A percentile compares a stretch with the other conserved stretches of the same genome.
These are phyloP conservation scores for Inga laurina DNA, from an alignment of 306 rosid species.

Conservation along the genomic window DNA sequence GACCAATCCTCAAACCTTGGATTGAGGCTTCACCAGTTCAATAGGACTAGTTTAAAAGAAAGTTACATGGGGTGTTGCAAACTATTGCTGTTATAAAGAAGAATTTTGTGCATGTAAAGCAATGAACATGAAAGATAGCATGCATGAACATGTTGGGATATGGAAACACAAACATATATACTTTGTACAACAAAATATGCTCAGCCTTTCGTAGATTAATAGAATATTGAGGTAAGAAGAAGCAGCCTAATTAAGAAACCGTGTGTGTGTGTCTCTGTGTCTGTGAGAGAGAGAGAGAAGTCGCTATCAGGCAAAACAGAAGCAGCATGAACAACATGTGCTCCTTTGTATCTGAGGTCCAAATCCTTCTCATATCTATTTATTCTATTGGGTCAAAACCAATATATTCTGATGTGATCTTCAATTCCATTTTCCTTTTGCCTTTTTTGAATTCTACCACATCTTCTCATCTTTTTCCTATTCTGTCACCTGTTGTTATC, in stretches of 20 bases:
- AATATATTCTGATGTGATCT: conserved; percentile 26
- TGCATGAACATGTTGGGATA: not conserved
- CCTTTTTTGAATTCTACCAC: not conserved
- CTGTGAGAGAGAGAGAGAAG: not conserved
- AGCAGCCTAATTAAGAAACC: not conserved
- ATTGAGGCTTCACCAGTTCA: not conserved
- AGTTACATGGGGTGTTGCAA: not conserved
- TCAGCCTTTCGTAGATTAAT: not conserved
- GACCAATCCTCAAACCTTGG: not conserved
- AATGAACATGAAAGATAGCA: not conserved
- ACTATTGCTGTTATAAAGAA: not conserved
- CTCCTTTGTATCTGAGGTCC: not conserved
- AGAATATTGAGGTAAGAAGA: not conserved
- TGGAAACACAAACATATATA: not conserved
- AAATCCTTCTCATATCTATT: not conserved
- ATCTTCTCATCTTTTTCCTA: not conserved
- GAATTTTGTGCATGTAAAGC: not conserved
- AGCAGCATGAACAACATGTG: conserved; percentile 33
- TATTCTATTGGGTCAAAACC: conserved; percentile 31
- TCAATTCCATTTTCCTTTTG: not conserved
- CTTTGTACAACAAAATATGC: not conserved
- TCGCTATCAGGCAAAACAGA: conserved; percentile 30
- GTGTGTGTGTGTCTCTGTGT: not conserved
- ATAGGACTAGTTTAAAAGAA: not conserved
- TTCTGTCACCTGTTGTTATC: not conserved